Evolutionary conservation across 306 rosid genomes (phyloP).

Genomic region (apple (Malus domestica)): DNA sequence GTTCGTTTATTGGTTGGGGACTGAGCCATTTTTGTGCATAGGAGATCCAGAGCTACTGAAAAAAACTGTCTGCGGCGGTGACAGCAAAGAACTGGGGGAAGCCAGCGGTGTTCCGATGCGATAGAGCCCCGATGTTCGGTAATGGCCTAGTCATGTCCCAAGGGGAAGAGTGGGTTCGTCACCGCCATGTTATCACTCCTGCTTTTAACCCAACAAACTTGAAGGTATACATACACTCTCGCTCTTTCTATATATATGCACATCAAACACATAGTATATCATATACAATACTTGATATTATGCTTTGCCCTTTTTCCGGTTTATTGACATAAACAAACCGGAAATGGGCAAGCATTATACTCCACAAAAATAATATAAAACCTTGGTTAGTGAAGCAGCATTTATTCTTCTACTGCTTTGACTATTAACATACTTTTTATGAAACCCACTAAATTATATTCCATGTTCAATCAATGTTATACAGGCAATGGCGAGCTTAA

Average conservation of each 20-base stretch:
- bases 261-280: too few relatives aligned
- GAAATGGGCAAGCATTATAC: too few relatives aligned
- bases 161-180: constrained; percentile 65
- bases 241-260: too few relatives aligned
- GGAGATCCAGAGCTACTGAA: constrained; percentile 63
- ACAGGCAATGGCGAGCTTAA: constrained; percentile 43
- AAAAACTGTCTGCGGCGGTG: constrained; percentile 48
- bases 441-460: too few relatives aligned
- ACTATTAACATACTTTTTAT: too few relatives aligned
- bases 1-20: constrained; percentile 71
- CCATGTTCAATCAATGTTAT: too few relatives aligned
- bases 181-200: constrained; percentile 56
- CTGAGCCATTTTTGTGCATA: constrained; percentile 70
- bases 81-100: constrained; percentile 69
- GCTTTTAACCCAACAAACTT: constrained; percentile 58
- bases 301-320: neutral
- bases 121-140: constrained; percentile 72
- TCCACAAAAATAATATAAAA: too few relatives aligned
- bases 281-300: too few relatives aligned
- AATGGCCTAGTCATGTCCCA: constrained; percentile 64
- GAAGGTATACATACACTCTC: constrained; percentile 30
- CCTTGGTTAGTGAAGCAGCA: too few relatives aligned
- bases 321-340: too few relatives aligned
- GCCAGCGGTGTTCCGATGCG: constrained; percentile 56
- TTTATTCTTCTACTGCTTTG: too few relatives aligned